Base-by-base conservation (phyloP, 2,329 filamentous ascomycete genomes). In the Bipolaris gigantea region DNA sequence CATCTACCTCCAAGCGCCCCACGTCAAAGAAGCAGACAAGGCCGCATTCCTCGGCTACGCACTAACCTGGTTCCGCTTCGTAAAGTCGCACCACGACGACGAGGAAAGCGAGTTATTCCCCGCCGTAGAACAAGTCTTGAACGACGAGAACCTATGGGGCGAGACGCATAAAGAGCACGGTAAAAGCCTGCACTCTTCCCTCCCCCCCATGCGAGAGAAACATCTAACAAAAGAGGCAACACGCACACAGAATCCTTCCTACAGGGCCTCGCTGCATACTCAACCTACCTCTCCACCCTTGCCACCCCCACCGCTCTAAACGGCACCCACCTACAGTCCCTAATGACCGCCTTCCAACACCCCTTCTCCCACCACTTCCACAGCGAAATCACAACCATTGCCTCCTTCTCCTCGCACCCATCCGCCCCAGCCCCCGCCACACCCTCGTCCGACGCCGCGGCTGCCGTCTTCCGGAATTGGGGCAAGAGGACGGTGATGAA, bases 401-500 rank as follows among this genome's bases (percentile, higher is more conserved):
- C 65, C 2, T 55, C 63, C 3, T 62, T 74, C 15, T 73, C 81
- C 3, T 62, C 73, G 3, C 81, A 86, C 58, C 75, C 81, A 1
- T 78, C 77, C 40, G 81, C 81, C 0, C 83, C 83, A 0, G 73
- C 71, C 42, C 70, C 77, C 2, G 74, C 73, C 8, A 75, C 73
- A 1, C 79, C 81, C 0, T 66, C 76, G 15, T 67, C 76, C 5
- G 75, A 75, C 4, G 71, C 71, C 1, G 83, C 84, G 0, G 67
- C 75, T 2, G 66, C 76, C 6, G 78, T 80, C 1, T 86, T 87
- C 75, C 83, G 83, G 75, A 70, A 76, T 2, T 86, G 83, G 83
- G 84, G 84, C 54, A 85, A 86, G 77, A 81, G 77, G 67, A 86
- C 83, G 2, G 81, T 87, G n/a, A 82, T 77, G 43, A 85, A 85